Conservation (phyloP, 1,139 yeast genomes). For the Komagataea norvegica region DNA sequence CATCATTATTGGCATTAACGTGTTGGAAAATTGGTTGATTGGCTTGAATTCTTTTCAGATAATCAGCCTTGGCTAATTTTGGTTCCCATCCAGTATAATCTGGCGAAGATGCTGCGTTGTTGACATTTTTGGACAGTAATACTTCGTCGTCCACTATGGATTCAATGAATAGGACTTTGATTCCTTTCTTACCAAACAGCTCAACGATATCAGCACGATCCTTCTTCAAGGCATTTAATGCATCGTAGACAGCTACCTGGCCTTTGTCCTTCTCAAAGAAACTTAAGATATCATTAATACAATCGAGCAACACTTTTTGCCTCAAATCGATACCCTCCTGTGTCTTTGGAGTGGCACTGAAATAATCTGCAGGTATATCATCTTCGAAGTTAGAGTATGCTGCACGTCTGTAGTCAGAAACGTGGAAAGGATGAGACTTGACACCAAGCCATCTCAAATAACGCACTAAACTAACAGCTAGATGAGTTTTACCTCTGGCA, state of each 20-base stretch:
- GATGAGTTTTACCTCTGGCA: conserved; percentile 92
- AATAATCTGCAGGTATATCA: conserved; percentile 64
- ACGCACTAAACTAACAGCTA: conserved; percentile 86
- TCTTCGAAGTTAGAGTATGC: conserved; percentile 34
- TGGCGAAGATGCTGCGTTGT: conserved; percentile 83
- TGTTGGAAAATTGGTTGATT: conserved; percentile 50
- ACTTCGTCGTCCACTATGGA: conserved; percentile 73
- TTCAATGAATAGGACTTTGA: conserved; percentile 84
- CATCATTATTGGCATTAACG: conserved; percentile 42
- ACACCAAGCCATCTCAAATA: conserved; percentile 95
- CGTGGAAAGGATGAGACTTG: conserved; percentile 84
- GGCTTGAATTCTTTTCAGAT: conserved; percentile 46
- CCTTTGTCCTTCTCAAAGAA: conserved; percentile 76
- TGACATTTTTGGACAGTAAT: conserved; percentile 70
- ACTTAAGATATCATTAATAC: conserved; percentile 62
- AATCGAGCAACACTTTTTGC: conserved; percentile 53
- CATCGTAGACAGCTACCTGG: conserved; percentile 95
- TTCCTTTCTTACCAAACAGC: conserved; percentile 50
- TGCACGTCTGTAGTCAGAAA: conserved; percentile 85
- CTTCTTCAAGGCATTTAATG: conserved; percentile 76
- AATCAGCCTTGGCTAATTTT: conserved; percentile 57
- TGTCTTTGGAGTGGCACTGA: conserved; percentile 56
- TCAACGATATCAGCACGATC: conserved; percentile 58
- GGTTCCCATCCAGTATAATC: conserved; percentile 77
- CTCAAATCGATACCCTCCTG: conserved; percentile 53